phyloP scores from a whole-genome alignment of 1,139 yeast species.

The Suhomyces chickasaworum region DNA sequence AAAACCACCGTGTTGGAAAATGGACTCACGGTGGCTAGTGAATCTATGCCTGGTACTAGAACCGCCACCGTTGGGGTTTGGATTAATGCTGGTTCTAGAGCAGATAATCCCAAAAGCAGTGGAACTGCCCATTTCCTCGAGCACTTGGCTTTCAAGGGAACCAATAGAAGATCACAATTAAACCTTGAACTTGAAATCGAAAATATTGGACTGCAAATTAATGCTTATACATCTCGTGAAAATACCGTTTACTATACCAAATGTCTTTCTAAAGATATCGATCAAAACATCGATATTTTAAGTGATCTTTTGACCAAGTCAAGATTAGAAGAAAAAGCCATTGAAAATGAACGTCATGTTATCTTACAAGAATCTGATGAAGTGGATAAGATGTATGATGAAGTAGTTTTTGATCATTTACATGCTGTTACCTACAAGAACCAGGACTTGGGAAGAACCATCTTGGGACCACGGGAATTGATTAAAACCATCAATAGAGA shows the following conservation, averaged over 20 bases:
- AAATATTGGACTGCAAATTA: slow-evolving; percentile 93
- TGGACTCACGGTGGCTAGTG: slow-evolving; percentile 94
- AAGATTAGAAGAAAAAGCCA: slow-evolving; percentile 76
- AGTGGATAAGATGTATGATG: slow-evolving; percentile 97
- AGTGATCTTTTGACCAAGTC: slow-evolving; percentile 89
- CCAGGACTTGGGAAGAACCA: slow-evolving; percentile 97
- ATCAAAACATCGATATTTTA: slow-evolving; percentile 82
- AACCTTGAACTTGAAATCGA: slow-evolving; percentile 91
- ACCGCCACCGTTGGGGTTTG: slow-evolving; percentile 98
- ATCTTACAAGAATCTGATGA: slow-evolving; percentile 96
- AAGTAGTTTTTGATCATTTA: slow-evolving; percentile 94
- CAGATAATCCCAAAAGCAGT: slow-evolving; percentile 78
- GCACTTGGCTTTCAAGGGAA: slow-evolving; percentile 96
- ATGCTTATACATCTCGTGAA: slow-evolving; percentile 96
- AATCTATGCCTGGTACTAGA: slow-evolving; percentile 79
- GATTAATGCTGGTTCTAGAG: slow-evolving; percentile 98
- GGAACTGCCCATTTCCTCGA: slow-evolving; percentile 98
- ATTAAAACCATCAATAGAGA: slow-evolving; percentile 75
- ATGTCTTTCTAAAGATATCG: slow-evolving; percentile 77
- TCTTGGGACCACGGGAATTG: slow-evolving; percentile 89
- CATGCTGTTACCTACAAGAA: slow-evolving; percentile 89
- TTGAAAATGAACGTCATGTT: slow-evolving; percentile 94
- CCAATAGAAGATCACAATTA: slow-evolving; percentile 76
- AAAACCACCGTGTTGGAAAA: slow-evolving; percentile 68
- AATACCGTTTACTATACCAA: slow-evolving; percentile 96